A percentile compares a stretch with the other conserved stretches of the same genome.
Conservation (phyloP, 2,329 filamentous ascomycete species). For the Cadophora gregata region DNA sequence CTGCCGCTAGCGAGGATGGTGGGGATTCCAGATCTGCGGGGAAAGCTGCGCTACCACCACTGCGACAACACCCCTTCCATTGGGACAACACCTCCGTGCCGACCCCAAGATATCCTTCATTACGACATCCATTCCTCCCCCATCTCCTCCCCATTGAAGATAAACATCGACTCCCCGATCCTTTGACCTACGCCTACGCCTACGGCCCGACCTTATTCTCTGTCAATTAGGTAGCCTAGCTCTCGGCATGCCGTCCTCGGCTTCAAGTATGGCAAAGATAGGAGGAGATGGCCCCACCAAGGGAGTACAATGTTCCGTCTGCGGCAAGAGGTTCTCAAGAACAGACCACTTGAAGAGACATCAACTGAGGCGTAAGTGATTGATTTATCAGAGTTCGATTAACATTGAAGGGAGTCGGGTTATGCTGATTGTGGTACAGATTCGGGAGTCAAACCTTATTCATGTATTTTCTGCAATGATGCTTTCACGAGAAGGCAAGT, state of each 20-base stretch:
- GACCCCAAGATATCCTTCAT: conserved; percentile 10
- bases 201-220: neutral
- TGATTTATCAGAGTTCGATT: conserved; percentile 10
- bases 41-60: conserved; percentile 5
- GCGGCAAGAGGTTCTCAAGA: conserved; percentile 52
- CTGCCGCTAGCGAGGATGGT: conserved; percentile 8
- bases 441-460: conserved; percentile 54
- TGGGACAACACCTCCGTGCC: neutral
- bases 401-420: neutral
- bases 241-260: neutral
- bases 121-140: neutral
- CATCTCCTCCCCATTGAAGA: neutral
- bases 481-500: conserved; percentile 52
- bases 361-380: conserved; percentile 50
- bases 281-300: conserved; percentile 25
- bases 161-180: neutral
- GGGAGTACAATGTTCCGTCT: conserved; percentile 46
- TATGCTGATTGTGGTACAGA: conserved; percentile 42
- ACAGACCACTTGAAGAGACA: conserved; percentile 55
- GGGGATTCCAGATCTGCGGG: conserved; percentile 23
- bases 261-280: conserved; percentile 18
- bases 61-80: neutral
- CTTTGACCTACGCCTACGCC: neutral
- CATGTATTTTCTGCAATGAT: conserved; percentile 52
- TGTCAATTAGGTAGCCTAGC: neutral